Conservation (phyloP, 2,329 filamentous ascomycete genomes). For the Calonectria leucothoes region DNA sequence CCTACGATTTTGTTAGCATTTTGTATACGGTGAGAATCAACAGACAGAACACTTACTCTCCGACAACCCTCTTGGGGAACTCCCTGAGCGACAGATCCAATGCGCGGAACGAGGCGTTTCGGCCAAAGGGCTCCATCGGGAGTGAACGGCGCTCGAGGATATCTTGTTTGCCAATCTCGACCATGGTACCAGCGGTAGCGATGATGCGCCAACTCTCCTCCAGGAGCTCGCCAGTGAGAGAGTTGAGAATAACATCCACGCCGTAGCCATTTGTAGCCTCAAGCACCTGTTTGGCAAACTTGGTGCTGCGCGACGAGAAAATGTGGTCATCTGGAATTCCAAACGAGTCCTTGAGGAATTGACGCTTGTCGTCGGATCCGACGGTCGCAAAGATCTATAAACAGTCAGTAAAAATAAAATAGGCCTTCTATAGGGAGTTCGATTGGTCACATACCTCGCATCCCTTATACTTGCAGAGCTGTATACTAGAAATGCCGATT, state of each 20-base stretch:
- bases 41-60: not conserved
- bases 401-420: not conserved
- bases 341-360: not conserved
- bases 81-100: not conserved
- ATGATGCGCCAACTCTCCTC: conserved; percentile 48
- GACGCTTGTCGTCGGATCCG: not conserved
- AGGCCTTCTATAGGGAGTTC: not conserved
- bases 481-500: conserved; percentile 46
- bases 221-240: conserved; percentile 48
- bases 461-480: conserved; percentile 27
- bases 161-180: conserved; percentile 49
- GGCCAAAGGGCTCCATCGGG: conserved; percentile 50
- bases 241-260: conserved; percentile 51
- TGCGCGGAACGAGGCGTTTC: not conserved
- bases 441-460: conserved; percentile 11
- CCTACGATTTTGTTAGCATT: not conserved
- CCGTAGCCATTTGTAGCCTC: conserved; percentile 29
- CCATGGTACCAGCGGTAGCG: conserved; percentile 47
- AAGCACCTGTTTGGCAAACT: not conserved
- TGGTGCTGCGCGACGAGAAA: not conserved
- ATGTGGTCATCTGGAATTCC: not conserved
- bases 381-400: not conserved
- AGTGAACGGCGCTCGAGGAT: conserved; percentile 38
- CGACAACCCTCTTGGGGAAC: not conserved
- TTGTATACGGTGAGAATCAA: not conserved